Evolutionary conservation across 2,329 filamentous ascomycete species (phyloP).

Genomic region (Fusarium praegraminearum): DNA sequence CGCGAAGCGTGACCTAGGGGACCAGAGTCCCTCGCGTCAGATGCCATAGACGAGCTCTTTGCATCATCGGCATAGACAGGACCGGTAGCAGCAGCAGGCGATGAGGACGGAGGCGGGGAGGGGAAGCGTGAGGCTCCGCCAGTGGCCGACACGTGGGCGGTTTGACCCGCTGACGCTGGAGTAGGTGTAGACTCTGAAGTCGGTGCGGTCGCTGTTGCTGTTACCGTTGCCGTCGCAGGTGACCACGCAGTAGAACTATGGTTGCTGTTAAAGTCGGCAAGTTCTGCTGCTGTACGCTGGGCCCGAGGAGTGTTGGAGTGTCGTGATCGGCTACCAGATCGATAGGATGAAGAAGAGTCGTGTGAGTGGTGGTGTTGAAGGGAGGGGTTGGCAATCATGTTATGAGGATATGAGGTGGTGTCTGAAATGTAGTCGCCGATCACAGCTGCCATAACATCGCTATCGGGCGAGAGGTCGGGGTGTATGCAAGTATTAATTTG

Average conservation of each 20-base stretch:
- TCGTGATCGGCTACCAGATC: slow-evolving; percentile 49
- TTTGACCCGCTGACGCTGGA: slow-evolving; percentile 41
- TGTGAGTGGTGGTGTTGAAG: slow-evolving; percentile 61
- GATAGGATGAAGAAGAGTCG: slow-evolving; percentile 52
- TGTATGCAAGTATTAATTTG: slow-evolving; percentile 31
- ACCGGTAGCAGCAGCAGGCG: slow-evolving; percentile 57
- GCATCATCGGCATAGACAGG: slow-evolving; percentile 57
- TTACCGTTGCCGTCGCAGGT: slow-evolving; percentile 20
- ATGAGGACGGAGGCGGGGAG: slow-evolving; percentile 67
- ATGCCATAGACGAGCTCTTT: slow-evolving; percentile 63
- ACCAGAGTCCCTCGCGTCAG: slow-evolving; percentile 52
- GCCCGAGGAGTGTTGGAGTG: slow-evolving; percentile 49
- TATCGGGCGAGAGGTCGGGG: slow-evolving; percentile 25
- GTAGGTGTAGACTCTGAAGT: slow-evolving; percentile 40
- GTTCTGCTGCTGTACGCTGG: slow-evolving; percentile 43
- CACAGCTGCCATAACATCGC: slow-evolving; percentile 71
- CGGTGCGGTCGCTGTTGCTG: slow-evolving; percentile 21
- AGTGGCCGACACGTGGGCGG: slow-evolving; percentile 49
- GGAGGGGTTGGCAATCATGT: slow-evolving; percentile 70
- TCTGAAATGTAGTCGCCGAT: slow-evolving; percentile 80
- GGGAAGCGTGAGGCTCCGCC: slow-evolving; percentile 63
- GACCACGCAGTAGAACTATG: slow-evolving; percentile 32
- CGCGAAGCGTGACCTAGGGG: slow-evolving; percentile 45
- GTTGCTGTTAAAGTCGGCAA: slow-evolving; percentile 35
- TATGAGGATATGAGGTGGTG: slow-evolving; percentile 75